Evolutionary conservation across 2,329 filamentous ascomycete genomes (phyloP).

Genomic region (Camillea tinctor): DNA sequence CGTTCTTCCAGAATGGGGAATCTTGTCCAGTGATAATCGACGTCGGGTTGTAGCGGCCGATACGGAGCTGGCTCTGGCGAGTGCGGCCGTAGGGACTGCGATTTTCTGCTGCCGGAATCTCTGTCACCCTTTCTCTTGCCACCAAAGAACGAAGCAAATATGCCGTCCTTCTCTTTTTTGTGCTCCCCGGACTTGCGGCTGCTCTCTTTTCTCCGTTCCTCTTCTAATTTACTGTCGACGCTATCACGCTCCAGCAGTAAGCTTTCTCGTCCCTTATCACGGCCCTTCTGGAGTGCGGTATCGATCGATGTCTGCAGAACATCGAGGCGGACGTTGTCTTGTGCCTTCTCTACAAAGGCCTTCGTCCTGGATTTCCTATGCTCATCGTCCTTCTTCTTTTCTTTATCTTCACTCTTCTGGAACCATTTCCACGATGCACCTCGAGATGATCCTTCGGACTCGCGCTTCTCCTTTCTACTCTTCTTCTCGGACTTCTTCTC

Average conservation of each 20-base stretch:
- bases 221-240: conserved; percentile 68
- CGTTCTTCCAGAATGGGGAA: conserved; percentile 95
- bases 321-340: conserved; percentile 82
- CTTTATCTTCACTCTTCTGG: conserved; percentile 60
- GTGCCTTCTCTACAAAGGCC: conserved; percentile 52
- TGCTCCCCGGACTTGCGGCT: conserved; percentile 69
- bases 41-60: conserved; percentile 74
- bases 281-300: conserved; percentile 58
- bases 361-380: conserved; percentile 68
- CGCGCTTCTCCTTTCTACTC: conserved; percentile 69
- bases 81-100: conserved; percentile 65
- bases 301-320: conserved; percentile 88
- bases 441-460: conserved; percentile 53
- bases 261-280: conserved; percentile 82
- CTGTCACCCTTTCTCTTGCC: conserved; percentile 85
- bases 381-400: conserved; percentile 62
- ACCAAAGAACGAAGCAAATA: conserved; percentile 94
- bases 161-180: conserved; percentile 88
- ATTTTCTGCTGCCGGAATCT: conserved; percentile 72
- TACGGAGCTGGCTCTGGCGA: conserved; percentile 77
- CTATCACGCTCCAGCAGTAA: conserved; percentile 78
- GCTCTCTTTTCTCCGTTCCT: conserved; percentile 80
- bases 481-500: conserved; percentile 75
- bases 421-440: conserved; percentile 88
- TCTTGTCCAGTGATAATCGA: conserved; percentile 94